Evolutionary conservation across 352 stramenopile species (phyloP).

Genomic region (Pythium rhizo-oryzae): DNA sequence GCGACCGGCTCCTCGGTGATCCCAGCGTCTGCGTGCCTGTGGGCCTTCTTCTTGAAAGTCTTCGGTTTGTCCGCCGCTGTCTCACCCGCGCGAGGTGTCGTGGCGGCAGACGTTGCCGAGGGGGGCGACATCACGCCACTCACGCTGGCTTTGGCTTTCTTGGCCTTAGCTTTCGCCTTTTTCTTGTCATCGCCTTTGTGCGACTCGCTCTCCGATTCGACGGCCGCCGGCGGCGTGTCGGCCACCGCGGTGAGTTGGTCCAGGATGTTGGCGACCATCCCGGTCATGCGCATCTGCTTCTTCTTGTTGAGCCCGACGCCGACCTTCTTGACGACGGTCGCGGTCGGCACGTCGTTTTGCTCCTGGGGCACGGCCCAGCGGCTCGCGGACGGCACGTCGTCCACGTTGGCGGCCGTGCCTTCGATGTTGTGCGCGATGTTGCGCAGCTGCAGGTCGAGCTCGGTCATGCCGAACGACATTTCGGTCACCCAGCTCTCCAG

Average conservation of each 20-base stretch:
- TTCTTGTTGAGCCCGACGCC: conserved; percentile 48
- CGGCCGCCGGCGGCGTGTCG: conserved; percentile 5
- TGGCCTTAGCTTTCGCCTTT: conserved; percentile 21
- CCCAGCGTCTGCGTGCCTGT: not conserved
- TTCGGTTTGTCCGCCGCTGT: not conserved
- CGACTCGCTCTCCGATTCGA: conserved; percentile 26
- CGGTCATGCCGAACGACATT: conserved; percentile 74
- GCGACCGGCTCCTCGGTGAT: not conserved
- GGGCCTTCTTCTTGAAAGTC: conserved; percentile 13
- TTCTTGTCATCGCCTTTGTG: conserved; percentile 18
- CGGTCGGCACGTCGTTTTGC: conserved; percentile 23
- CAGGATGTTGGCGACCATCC: conserved; percentile 65
- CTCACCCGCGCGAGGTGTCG: conserved; percentile 3
- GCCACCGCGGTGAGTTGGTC: conserved; percentile 39
- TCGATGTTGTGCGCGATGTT: conserved; percentile 87
- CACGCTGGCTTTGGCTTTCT: conserved; percentile 11
- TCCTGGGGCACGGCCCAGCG: conserved; percentile 50
- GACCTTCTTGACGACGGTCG: conserved; percentile 56
- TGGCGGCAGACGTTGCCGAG: not conserved
- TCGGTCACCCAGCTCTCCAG: conserved; percentile 76
- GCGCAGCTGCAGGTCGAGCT: conserved; percentile 71
- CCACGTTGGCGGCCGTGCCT: conserved; percentile 66
- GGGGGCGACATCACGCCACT: not conserved
- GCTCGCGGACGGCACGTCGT: conserved; percentile 38
- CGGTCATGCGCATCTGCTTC: conserved; percentile 52